Percentiles rank a stretch among this genome's conserved stretches.
Conservation (phyloP, 2,329 filamentous ascomycete species). For the Talaromyces verruculosus region DNA sequence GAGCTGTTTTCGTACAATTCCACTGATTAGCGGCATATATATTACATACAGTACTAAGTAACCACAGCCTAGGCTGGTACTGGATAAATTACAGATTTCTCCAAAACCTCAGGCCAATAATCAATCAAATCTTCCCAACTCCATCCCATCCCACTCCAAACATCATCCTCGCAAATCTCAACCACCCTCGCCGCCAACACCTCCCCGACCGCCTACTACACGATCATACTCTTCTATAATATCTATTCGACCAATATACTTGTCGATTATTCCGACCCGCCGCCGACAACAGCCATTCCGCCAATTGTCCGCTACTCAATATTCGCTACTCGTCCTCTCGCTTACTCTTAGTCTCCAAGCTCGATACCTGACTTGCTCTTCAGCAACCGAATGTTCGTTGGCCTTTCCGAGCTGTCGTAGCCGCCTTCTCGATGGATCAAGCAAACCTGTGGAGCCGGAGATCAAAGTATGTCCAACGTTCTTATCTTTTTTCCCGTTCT, state of each 20-base stretch:
- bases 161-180: conserved; percentile 1
- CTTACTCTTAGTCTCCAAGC: conserved; percentile 14
- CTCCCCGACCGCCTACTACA: not conserved
- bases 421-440: conserved; percentile 48
- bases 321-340: conserved; percentile 12
- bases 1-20: conserved; percentile 9
- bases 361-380: conserved; percentile 20
- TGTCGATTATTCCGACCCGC: not conserved
- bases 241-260: not conserved
- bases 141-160: conserved; percentile 15
- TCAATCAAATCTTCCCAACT: conserved; percentile 16
- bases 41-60: not conserved
- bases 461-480: conserved; percentile 44
- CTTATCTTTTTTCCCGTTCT: not conserved
- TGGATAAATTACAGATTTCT: conserved; percentile 7
- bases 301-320: conserved; percentile 13
- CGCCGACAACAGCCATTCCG: not conserved
- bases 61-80: not conserved
- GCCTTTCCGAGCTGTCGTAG: conserved; percentile 36
- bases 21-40: not conserved
- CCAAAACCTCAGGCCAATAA: conserved; percentile 16
- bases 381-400: conserved; percentile 38
- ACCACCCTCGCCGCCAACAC: conserved; percentile 4
- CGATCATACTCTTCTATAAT: not conserved
- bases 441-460: conserved; percentile 53